Conservation (phyloP, 208 protist genomes). For the Herpetomonas samuelpessoai region DNA sequence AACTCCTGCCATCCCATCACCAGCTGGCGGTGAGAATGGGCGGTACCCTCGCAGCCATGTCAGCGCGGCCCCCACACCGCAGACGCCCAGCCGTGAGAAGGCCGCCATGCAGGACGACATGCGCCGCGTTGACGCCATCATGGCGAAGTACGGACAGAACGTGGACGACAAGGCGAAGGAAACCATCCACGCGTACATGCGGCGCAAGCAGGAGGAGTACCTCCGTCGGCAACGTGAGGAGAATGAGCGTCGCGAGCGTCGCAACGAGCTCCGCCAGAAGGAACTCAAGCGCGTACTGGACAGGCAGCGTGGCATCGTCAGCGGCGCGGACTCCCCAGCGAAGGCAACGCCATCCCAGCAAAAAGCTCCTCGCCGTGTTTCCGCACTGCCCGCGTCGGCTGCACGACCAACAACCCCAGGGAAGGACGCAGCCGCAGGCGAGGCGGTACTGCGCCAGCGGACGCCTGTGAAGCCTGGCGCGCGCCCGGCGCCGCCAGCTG, state of each 20-base stretch:
- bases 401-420: no score
- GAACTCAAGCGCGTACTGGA: constrained; percentile 71
- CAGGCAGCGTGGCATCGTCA: constrained; percentile 39
- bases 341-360: no score
- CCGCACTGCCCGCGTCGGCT: no score
- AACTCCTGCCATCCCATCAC: not conserved
- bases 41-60: not conserved
- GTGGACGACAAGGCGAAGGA: constrained; percentile 69
- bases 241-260: constrained; percentile 40
- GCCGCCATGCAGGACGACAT: constrained; percentile 46
- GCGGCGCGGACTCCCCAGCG: constrained; percentile 8
- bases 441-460: no score
- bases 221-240: constrained; percentile 55
- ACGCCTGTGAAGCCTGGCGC: not conserved
- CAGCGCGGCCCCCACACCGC: no score
- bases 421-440: no score
- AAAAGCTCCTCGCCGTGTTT: no score
- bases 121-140: constrained; percentile 80
- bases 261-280: constrained; percentile 50
- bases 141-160: constrained; percentile 69
- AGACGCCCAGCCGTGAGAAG: not conserved
- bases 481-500: not conserved
- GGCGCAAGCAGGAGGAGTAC: constrained; percentile 86
- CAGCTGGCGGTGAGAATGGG: not conserved
- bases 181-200: constrained; percentile 88